A percentile compares a stretch with the other conserved stretches of the same genome.
phyloP scores from a whole-genome alignment of 352 stramenopile genomes.

The Phytophthora capsici region DNA sequence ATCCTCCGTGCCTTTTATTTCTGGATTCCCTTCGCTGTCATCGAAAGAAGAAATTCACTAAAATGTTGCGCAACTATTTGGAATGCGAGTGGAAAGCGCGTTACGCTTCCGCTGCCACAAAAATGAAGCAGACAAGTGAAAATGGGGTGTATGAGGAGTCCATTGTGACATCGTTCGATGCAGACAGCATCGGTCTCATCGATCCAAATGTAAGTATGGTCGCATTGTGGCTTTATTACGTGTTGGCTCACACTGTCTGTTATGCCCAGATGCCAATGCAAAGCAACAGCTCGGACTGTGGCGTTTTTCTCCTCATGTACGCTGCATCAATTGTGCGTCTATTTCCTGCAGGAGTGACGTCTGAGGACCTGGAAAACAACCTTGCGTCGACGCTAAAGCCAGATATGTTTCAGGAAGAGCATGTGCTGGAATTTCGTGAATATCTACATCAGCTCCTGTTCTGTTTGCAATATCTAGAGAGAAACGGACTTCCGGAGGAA shows the following conservation, averaged over 20 bases:
- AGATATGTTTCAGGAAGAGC: constrained; percentile 69
- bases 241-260: not conserved
- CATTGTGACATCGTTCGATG: constrained; percentile 55
- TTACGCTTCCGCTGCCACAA: constrained; percentile 23
- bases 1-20: constrained; percentile 91
- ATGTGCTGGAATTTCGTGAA: constrained; percentile 79
- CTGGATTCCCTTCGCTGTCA: constrained; percentile 96
- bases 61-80: constrained; percentile 87
- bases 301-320: constrained; percentile 86
- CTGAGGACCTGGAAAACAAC: constrained; percentile 60
- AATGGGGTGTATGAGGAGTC: constrained; percentile 21
- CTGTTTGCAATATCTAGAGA: constrained; percentile 66
- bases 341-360: constrained; percentile 61
- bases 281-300: constrained; percentile 94
- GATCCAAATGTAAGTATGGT: constrained; percentile 75
- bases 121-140: not conserved
- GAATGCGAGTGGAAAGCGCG: constrained; percentile 76
- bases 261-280: constrained; percentile 89
- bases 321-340: constrained; percentile 63
- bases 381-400: constrained; percentile 52
- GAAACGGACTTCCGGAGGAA: constrained; percentile 48
- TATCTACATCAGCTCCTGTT: constrained; percentile 83
- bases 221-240: not conserved
- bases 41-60: constrained; percentile 88
- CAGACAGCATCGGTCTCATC: constrained; percentile 62